phyloP scores from a whole-genome alignment of 768 basidiomycete species.

The Leccinum disarticulatum region DNA sequence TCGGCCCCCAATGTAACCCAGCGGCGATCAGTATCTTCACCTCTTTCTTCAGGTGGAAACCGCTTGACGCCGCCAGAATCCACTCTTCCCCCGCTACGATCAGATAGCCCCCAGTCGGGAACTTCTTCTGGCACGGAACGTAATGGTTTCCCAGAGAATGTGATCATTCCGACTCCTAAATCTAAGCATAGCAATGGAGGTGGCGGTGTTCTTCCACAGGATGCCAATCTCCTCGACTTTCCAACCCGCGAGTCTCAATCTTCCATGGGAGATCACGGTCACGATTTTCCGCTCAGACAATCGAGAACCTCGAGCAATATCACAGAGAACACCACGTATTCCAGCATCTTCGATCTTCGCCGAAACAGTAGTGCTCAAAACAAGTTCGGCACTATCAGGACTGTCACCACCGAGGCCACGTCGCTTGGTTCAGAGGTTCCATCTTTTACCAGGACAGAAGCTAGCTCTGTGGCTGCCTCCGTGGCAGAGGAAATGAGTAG shows the following conservation, averaged over 20 bases:
- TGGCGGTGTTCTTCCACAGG: constrained; percentile 9
- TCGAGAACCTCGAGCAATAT: constrained; percentile 62
- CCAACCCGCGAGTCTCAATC: constrained; percentile 37
- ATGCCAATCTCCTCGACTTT: constrained; percentile 30
- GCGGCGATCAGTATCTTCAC: constrained; percentile 41
- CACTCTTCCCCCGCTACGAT: constrained; percentile 49
- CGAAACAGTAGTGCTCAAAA: constrained; percentile 46
- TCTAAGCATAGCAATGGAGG: constrained; percentile 16
- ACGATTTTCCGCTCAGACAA: constrained; percentile 47
- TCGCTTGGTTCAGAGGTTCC: constrained; percentile 59
- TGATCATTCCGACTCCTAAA: constrained; percentile 40
- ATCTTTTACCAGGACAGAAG: constrained; percentile 66
- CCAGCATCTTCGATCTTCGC: constrained; percentile 60
- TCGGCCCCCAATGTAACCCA: constrained; percentile 61
- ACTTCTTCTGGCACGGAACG: constrained; percentile 35
- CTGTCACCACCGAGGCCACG: constrained; percentile 80
- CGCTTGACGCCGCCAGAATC: constrained; percentile 51
- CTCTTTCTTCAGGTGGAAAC: constrained; percentile 37
- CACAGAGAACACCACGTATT: constrained; percentile 56
- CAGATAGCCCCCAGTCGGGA: constrained; percentile 55
- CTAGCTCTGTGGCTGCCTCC: constrained; percentile 53
- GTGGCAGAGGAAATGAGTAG: constrained; percentile 41
- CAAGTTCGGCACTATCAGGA: constrained; percentile 77
- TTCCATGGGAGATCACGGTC: constrained; percentile 34
- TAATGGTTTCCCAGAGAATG: constrained; percentile 34